Conservation (phyloP, 345 rosid species). For the Gossypium mustelinum region DNA sequence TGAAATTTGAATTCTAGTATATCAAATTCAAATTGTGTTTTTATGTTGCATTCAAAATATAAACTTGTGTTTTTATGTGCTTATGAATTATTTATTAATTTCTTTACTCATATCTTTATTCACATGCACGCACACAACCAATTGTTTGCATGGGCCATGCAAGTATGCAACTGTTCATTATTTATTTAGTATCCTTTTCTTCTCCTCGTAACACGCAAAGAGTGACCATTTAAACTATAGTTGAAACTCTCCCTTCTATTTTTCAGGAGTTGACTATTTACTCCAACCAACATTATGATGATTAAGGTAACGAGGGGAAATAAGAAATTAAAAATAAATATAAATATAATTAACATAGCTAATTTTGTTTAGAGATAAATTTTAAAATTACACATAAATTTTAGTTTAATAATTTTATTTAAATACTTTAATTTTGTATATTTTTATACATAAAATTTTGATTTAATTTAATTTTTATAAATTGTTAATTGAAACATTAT, state of each 20-base stretch:
- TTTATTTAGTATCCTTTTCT: neutral
- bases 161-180: neutral
- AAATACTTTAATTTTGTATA: too few species aligned
- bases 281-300: neutral
- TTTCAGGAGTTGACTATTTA: neutral
- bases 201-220: slow-evolving; percentile 1
- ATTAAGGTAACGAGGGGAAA: neutral
- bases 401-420: too few species aligned
- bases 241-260: neutral
- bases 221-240: neutral
- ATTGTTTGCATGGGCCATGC: slow-evolving; percentile 3
- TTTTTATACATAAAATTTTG: too few species aligned
- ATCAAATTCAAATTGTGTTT: too few species aligned
- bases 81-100: too few species aligned
- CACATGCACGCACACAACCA: neutral
- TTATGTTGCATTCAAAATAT: too few species aligned
- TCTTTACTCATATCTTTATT: neutral
- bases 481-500: too few species aligned
- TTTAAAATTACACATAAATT: too few species aligned
- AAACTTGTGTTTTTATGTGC: too few species aligned
- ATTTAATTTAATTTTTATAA: too few species aligned
- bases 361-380: too few species aligned
- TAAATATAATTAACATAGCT: neutral
- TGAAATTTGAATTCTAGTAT: neutral
- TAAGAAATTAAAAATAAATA: neutral